Evolutionary conservation across 345 rosid genomes (phyloP).

Genomic region (Populus ilicifolia): DNA sequence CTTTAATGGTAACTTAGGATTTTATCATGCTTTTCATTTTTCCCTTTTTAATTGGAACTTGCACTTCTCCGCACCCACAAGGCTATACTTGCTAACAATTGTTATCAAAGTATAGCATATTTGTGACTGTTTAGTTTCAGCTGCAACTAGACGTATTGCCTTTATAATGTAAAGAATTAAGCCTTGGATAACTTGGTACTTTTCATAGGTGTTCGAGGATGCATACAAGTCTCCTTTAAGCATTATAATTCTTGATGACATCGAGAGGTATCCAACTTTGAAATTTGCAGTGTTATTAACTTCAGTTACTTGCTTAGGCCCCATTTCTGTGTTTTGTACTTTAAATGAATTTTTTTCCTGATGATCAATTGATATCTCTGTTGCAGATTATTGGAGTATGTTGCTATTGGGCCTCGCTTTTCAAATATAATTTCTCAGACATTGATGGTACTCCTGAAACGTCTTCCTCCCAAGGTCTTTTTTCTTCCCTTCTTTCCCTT

Average conservation of each 20-base stretch:
- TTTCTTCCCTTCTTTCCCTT: neutral
- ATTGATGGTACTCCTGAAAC: conserved; percentile 81
- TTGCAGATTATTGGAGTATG: conserved; percentile 85
- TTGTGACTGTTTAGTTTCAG: conserved; percentile 8
- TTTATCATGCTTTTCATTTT: neutral
- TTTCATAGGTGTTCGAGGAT: conserved; percentile 84
- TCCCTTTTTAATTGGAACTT: neutral
- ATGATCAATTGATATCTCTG: conserved; percentile 1
- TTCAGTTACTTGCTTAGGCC: neutral
- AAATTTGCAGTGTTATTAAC: neutral
- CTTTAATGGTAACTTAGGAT: neutral
- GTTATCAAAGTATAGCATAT: neutral
- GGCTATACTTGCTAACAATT: neutral
- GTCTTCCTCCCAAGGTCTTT: conserved; percentile 89
- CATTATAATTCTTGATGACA: conserved; percentile 90
- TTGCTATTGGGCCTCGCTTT: conserved; percentile 94
- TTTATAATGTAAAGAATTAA: neutral
- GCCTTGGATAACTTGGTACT: neutral
- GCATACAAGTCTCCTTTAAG: conserved; percentile 97
- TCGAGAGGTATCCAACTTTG: conserved; percentile 64
- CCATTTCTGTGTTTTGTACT: neutral
- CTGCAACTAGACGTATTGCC: conserved; percentile 9
- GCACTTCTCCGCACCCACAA: neutral
- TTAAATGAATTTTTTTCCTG: neutral
- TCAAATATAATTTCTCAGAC: conserved; percentile 91